A percentile compares a stretch with the other conserved stretches of the same genome.
These are phyloP conservation scores for Colletotrichum euphorbiae DNA, from an alignment of 2,329 filamentous ascomycete genomes.

Conservation along the genomic window DNA sequence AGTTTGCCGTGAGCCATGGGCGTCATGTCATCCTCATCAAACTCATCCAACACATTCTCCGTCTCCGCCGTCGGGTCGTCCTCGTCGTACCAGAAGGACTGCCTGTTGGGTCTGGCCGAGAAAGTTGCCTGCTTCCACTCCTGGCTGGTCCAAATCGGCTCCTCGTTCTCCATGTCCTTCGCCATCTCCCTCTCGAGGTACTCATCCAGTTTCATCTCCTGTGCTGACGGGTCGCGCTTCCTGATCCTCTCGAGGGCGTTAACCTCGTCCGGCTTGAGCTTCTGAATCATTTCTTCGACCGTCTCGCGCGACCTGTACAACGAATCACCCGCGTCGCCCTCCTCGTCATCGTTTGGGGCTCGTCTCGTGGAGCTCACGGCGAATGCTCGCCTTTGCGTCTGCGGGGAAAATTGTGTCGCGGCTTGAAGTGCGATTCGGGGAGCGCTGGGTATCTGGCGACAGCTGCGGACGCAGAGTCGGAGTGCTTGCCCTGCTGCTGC, in stretches of 20 bases:
- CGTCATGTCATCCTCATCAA: constrained; percentile 86
- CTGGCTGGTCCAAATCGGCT: constrained; percentile 30
- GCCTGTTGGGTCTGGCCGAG: constrained; percentile 48
- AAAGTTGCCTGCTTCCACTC: constrained; percentile 41
- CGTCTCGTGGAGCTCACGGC: constrained; percentile 45
- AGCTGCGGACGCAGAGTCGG: constrained; percentile 50
- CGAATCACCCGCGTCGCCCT: constrained; percentile 37
- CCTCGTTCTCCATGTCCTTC: constrained; percentile 24
- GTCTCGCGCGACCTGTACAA: constrained; percentile 14
- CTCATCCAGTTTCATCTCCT: constrained; percentile 32
- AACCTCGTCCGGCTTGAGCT: constrained; percentile 37
- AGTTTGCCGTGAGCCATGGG: constrained; percentile 86
- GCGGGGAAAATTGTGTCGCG: constrained; percentile 6
- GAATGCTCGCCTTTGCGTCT: constrained; percentile 45
- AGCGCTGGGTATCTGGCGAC: constrained; percentile 46
- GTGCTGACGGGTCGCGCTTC: constrained; percentile 45
- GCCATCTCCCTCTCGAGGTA: constrained; percentile 26
- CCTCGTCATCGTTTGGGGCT: constrained; percentile 43
- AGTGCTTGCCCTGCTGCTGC: constrained; percentile 53
- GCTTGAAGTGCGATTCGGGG: constrained; percentile 34
- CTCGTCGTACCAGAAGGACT: constrained; percentile 62
- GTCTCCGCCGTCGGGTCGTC: constrained; percentile 60
- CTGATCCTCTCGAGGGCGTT: constrained; percentile 46
- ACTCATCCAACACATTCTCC: constrained; percentile 68
- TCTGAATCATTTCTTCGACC: constrained; percentile 34